Conservation (phyloP, 768 basidiomycete species). For the Gloeostereum incarnatum region DNA sequence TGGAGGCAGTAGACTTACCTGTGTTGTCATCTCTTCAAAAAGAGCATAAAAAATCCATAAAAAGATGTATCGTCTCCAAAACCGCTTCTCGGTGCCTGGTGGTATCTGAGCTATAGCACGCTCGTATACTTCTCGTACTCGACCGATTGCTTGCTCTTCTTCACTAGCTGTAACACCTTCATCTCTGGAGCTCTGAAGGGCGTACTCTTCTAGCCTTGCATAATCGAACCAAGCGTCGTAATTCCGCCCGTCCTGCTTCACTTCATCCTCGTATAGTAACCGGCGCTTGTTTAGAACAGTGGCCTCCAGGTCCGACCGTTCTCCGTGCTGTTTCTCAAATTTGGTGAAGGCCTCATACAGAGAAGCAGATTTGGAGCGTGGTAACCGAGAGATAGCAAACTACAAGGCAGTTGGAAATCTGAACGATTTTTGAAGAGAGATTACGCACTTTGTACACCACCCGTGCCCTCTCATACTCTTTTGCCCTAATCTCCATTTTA, state of each 20-base stretch:
- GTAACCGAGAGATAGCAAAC: slow-evolving; percentile 93
- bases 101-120: slow-evolving; percentile 93
- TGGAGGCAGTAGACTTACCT: slow-evolving; percentile 36
- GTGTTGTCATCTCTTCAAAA: slow-evolving; percentile 94
- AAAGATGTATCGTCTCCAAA: slow-evolving; percentile 87
- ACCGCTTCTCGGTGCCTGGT: slow-evolving; percentile 86
- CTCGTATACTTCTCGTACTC: slow-evolving; percentile 92
- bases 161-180: slow-evolving; percentile 71
- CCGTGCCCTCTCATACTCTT: slow-evolving; percentile 94
- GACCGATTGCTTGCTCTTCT: slow-evolving; percentile 44
- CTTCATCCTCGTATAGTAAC: slow-evolving; percentile 97
- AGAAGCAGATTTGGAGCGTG: slow-evolving; percentile 81
- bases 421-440: not conserved
- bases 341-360: slow-evolving; percentile 92
- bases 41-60: slow-evolving; percentile 93
- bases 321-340: slow-evolving; percentile 97
- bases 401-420: slow-evolving; percentile 19
- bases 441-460: slow-evolving; percentile 89
- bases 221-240: slow-evolving; percentile 99
- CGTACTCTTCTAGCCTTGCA: slow-evolving; percentile 85
- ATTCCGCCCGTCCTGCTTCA: slow-evolving; percentile 83
- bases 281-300: slow-evolving; percentile 97
- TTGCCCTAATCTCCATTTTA: slow-evolving; percentile 93
- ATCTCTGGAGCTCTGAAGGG: slow-evolving; percentile 63
- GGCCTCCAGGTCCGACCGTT: slow-evolving; percentile 76